A percentile compares a stretch with the other conserved stretches of the same genome.
phyloP scores from a whole-genome alignment of 805 yeast species.

The Barnettozyma botsteinii region DNA sequence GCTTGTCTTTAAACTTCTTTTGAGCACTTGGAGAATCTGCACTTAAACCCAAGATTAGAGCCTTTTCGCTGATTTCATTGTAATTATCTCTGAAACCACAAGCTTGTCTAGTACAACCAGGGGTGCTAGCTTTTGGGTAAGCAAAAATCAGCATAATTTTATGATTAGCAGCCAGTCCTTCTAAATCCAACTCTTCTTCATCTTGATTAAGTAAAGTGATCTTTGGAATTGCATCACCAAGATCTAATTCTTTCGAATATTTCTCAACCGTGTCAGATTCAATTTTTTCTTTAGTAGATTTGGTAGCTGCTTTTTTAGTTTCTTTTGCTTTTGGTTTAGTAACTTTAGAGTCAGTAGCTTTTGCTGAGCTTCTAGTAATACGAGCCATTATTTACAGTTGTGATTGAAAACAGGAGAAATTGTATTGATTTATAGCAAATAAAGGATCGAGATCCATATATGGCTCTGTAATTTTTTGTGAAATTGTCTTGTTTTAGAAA shows the following conservation, averaged over 20 bases:
- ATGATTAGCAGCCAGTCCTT: constrained; percentile 33
- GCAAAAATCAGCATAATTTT: constrained; percentile 56
- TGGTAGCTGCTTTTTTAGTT: constrained; percentile 15
- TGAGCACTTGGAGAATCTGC: constrained; percentile 81
- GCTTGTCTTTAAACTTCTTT: constrained; percentile 66
- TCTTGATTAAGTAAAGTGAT: constrained; percentile 62
- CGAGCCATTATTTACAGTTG: background rate
- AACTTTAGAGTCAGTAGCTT: constrained; percentile 19
- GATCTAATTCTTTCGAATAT: constrained; percentile 26
- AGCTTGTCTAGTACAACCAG: constrained; percentile 96
- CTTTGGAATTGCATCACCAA: constrained; percentile 66
- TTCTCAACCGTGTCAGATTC: constrained; percentile 1
- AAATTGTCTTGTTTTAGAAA: too few relatives aligned
- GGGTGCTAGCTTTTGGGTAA: constrained; percentile 90
- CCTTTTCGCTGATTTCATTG: constrained; percentile 46
- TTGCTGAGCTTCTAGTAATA: constrained; percentile 16
- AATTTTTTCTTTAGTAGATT: constrained; percentile 13
- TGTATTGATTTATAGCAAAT: too few relatives aligned
- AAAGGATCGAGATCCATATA: too few relatives aligned
- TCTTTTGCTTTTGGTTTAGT: constrained; percentile 16
- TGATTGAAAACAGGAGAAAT: too few relatives aligned
- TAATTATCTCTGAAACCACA: constrained; percentile 75
- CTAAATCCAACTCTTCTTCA: constrained; percentile 51
- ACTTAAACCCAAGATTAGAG: constrained; percentile 72
- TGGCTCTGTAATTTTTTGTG: too few relatives aligned